Conservation (phyloP, 495 filamentous ascomycete genomes). For the Beverwykella pulmonaria region DNA sequence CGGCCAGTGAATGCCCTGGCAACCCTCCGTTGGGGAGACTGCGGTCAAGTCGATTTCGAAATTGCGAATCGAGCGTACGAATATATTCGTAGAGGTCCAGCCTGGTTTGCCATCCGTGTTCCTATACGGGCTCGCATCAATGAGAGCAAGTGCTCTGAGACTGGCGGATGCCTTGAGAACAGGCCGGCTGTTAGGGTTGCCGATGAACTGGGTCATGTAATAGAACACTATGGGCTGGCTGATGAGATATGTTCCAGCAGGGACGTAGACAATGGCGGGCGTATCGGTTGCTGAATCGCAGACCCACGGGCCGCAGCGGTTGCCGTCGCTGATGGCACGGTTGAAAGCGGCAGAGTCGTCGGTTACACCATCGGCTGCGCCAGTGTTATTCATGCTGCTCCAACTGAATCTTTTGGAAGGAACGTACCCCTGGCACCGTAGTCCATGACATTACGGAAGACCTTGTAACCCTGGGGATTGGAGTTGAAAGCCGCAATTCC, state of each 20-base stretch:
- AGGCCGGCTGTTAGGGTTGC: conserved; percentile 45
- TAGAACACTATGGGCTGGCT: conserved; percentile 37
- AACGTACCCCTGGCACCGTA: conserved; percentile 38
- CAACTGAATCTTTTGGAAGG: background rate
- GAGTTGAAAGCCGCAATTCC: conserved; percentile 40
- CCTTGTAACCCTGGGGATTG: conserved; percentile 58
- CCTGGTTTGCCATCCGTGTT: conserved; percentile 43
- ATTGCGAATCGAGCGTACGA: conserved; percentile 52
- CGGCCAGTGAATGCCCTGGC: conserved; percentile 51
- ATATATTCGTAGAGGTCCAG: conserved; percentile 44
- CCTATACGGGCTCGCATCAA: conserved; percentile 48
- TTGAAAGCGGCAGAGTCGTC: conserved; percentile 94
- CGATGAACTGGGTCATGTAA: conserved; percentile 50
- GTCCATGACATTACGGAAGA: conserved; percentile 88
- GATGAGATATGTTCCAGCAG: conserved; percentile 44
- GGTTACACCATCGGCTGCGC: conserved; percentile 68
- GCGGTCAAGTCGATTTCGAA: conserved; percentile 48
- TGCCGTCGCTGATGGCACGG: conserved; percentile 72
- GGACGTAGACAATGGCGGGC: conserved; percentile 47
- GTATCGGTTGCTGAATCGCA: conserved; percentile 83
- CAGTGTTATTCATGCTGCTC: conserved; percentile 18
- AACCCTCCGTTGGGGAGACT: conserved; percentile 23
- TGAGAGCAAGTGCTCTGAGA: conserved; percentile 44
- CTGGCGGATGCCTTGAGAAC: conserved; percentile 45
- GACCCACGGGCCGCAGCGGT: conserved; percentile 67